Evolutionary conservation across 2,329 filamentous ascomycete species (phyloP), one percentile per base, ranked within the genome.

Genomic region (Emmonsiellopsis sp.): DNA sequence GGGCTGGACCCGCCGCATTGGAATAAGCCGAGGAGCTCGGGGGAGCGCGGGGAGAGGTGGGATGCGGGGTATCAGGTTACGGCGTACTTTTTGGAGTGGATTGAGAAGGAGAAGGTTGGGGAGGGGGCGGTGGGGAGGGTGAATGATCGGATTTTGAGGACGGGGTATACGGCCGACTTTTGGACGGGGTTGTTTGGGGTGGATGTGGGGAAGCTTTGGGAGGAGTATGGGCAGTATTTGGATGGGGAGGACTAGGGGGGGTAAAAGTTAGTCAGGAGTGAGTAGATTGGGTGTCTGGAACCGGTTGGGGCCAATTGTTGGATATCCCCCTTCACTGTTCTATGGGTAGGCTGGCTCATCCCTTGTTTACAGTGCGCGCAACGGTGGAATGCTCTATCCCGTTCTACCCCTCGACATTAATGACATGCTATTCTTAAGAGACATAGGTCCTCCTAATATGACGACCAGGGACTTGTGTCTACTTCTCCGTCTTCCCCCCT

Each of bases 31-130:
- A 66, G 68, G 2, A 63, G 62, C 44, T 62, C 67, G 2, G 74
- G 73, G 2, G 77, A 80, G 32, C 59, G 68, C 13, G 71, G 76
- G 14, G 79, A 79, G 14, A 77, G 79, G n/a, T 96, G 91, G 91
- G 89, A 95, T 68, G 80, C 78, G 40, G 91, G 91, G 0, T 97
- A 97, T 70, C 86, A 96, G 73, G 81, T 86, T 60, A 97, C 92
- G 6, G 93, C 85, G 0, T 97, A 88, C 68, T 97, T 97, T 62
- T 71, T 97, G 49, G 84, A 93, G 52, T 95, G 88, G 73, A 72
- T 97, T 46, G 91, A 96, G 71, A 68, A 74, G 37, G 77, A 70
- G 87, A 93, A 68, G 74, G 84, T 57, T 78, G 86, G 69, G 71
- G 81, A 51, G 62, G 68, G 50, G 81, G 93, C 67, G 86, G 87